A percentile compares a stretch with the other conserved stretches of the same genome.
phyloP scores from a whole-genome alignment of 768 basidiomycete species.

The Hygrophorus russula region DNA sequence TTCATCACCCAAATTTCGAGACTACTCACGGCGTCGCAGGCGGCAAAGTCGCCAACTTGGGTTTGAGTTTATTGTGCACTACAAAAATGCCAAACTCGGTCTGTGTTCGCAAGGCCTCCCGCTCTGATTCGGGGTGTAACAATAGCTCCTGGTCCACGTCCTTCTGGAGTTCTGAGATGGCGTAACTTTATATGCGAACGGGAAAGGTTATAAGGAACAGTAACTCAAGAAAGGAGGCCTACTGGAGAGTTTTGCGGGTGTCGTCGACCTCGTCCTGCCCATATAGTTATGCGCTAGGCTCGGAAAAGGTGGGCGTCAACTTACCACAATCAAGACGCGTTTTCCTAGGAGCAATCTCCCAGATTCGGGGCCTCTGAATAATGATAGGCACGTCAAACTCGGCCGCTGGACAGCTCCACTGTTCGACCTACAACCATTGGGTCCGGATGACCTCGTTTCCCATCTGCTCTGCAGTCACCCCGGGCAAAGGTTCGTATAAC shows the following conservation, averaged over 20 bases:
- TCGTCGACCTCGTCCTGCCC: constrained; percentile 80
- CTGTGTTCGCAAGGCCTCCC: constrained; percentile 46
- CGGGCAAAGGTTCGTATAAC: constrained; percentile 84
- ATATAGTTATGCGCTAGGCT: background rate
- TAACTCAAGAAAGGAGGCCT: constrained; percentile 14
- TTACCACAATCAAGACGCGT: constrained; percentile 71
- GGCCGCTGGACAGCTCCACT: background rate
- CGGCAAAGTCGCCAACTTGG: constrained; percentile 71
- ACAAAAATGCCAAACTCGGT: constrained; percentile 92
- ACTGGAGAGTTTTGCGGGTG: constrained; percentile 83
- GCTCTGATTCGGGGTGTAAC: constrained; percentile 57
- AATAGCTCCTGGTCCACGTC: constrained; percentile 72
- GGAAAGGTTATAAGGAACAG: background rate
- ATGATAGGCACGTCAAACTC: constrained; percentile 2
- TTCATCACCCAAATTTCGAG: background rate
- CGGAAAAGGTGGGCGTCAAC: constrained; percentile 16
- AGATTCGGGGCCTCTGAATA: constrained; percentile 47
- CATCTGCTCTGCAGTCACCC: constrained; percentile 59
- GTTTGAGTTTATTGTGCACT: constrained; percentile 88
- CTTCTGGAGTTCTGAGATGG: constrained; percentile 77
- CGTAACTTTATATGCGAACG: constrained; percentile 47
- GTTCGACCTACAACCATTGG: constrained; percentile 77
- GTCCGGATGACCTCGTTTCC: constrained; percentile 85
- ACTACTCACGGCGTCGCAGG: constrained; percentile 43
- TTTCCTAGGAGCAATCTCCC: constrained; percentile 69